Percentiles rank a stretch among this genome's conserved stretches.
phyloP scores from a whole-genome alignment of 2,329 filamentous ascomycete genomes.

The Botryotinia calthae region DNA sequence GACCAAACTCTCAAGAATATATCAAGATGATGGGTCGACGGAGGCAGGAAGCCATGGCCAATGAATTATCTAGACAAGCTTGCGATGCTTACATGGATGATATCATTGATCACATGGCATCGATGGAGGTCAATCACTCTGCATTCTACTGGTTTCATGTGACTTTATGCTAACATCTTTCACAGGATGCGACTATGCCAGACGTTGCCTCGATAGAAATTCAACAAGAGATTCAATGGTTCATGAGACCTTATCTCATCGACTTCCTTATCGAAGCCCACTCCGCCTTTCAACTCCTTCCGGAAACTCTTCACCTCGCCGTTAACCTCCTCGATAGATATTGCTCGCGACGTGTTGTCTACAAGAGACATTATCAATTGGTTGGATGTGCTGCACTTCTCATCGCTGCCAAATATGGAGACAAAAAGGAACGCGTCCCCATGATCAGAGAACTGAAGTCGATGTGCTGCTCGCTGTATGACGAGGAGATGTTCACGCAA shows the following conservation, averaged over 20 bases:
- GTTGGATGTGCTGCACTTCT: slow-evolving; percentile 94
- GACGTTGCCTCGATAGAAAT: slow-evolving; percentile 98
- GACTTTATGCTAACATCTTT: slow-evolving; percentile 35
- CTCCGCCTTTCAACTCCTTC: slow-evolving; percentile 87
- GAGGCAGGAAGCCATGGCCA: slow-evolving; percentile 82
- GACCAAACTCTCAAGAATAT: slow-evolving; percentile 60
- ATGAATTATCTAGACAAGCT: slow-evolving; percentile 81
- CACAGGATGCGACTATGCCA: slow-evolving; percentile 77
- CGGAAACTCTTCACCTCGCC: slow-evolving; percentile 92
- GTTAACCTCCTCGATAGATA: slow-evolving; percentile 97
- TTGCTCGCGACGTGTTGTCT: slow-evolving; percentile 95
- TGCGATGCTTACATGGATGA: slow-evolving; percentile 92
- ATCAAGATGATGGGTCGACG: slow-evolving; percentile 76
- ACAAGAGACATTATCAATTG: slow-evolving; percentile 98
- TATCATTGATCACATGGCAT: slow-evolving; percentile 87
- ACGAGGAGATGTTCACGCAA: slow-evolving; percentile 99
- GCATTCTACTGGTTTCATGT: slow-evolving; percentile 15
- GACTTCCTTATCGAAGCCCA: slow-evolving; percentile 98
- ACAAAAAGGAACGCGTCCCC: slow-evolving; percentile 98
- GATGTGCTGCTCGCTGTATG: slow-evolving; percentile 98
- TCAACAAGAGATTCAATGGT: slow-evolving; percentile 99
- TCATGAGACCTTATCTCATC: slow-evolving; percentile 96
- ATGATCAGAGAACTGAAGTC: slow-evolving; percentile 96
- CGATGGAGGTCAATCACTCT: slow-evolving; percentile 69
- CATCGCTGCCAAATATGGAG: slow-evolving; percentile 97